These are phyloP conservation scores for Candida jianshihensis DNA, from an alignment of 805 yeast genomes.

Conservation along the genomic window DNA sequence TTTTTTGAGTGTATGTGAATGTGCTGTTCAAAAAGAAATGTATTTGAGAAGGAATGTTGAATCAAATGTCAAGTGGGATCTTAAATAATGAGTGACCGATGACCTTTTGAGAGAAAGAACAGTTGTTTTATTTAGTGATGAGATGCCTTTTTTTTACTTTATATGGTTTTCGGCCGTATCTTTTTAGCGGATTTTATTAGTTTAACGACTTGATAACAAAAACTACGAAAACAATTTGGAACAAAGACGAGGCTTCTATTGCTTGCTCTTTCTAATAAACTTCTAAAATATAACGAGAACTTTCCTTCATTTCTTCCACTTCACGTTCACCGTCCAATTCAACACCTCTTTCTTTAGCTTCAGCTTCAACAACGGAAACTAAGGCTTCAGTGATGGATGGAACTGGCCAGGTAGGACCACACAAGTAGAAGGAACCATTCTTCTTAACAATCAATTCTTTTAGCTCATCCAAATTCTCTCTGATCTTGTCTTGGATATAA, in stretches of 20 bases:
- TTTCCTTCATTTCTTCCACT: constrained; percentile 90
- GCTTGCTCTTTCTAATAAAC: constrained; percentile 84
- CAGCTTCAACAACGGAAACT: constrained; percentile 68
- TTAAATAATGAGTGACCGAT: no score
- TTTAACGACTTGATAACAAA: no score
- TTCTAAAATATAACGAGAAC: constrained; percentile 86
- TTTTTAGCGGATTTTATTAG: no score
- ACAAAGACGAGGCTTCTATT: no score
- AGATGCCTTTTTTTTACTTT: background rate
- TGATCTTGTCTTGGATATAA: constrained; percentile 89
- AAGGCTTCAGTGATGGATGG: constrained; percentile 91
- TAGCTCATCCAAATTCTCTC: constrained; percentile 65
- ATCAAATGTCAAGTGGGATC: no score
- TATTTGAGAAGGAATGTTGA: no score
- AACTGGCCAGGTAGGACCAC: constrained; percentile 99
- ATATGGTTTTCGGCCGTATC: no score
- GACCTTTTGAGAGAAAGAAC: no score
- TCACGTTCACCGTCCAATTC: constrained; percentile 67
- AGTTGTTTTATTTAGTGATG: background rate
- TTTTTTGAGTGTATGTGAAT: background rate
- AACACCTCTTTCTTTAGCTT: constrained; percentile 61
- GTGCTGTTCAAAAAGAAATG: no score
- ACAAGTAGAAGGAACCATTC: constrained; percentile 86
- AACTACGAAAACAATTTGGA: no score
- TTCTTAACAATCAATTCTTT: constrained; percentile 72